phyloP scores from a whole-genome alignment of 73 alveolate genomes.

The Tetrahymena borealis region DNA sequence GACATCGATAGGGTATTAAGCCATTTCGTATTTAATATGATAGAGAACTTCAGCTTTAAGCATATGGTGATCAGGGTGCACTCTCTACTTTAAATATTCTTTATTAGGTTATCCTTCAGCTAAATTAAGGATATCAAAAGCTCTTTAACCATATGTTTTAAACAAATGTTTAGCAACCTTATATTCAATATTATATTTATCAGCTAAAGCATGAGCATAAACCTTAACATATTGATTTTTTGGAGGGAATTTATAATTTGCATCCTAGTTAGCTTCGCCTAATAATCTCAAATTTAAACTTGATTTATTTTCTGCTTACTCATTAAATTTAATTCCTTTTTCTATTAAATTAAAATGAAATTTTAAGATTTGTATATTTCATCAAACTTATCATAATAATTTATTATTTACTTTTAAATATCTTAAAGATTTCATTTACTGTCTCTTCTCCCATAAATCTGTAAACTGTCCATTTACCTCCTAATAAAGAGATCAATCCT shows the following conservation, averaged over 20 bases:
- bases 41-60: constrained; percentile 29
- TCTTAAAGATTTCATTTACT: constrained; percentile 37
- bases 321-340: not conserved
- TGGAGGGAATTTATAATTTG: not conserved
- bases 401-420: constrained; percentile 9
- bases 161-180: constrained; percentile 14
- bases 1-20: constrained; percentile 28
- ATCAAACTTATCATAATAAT: too few relatives aligned
- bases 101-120: constrained; percentile 5
- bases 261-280: not conserved
- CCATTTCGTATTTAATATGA: constrained; percentile 21
- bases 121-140: constrained; percentile 23
- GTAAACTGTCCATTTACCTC: constrained; percentile 92
- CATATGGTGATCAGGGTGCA: constrained; percentile 27
- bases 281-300: constrained; percentile 20
- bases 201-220: not conserved
- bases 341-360: not conserved
- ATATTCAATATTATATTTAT: not conserved
- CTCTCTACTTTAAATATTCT: not conserved
- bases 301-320: not conserved
- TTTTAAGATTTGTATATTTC: not conserved
- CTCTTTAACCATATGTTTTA: constrained; percentile 35
- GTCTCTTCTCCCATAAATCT: constrained; percentile 88
- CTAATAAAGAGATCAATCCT: constrained; percentile 80
- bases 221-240: not conserved